These are phyloP conservation scores for Arabis hirsuta DNA, from an alignment of 345 rosid species.

Conservation along the genomic window DNA sequence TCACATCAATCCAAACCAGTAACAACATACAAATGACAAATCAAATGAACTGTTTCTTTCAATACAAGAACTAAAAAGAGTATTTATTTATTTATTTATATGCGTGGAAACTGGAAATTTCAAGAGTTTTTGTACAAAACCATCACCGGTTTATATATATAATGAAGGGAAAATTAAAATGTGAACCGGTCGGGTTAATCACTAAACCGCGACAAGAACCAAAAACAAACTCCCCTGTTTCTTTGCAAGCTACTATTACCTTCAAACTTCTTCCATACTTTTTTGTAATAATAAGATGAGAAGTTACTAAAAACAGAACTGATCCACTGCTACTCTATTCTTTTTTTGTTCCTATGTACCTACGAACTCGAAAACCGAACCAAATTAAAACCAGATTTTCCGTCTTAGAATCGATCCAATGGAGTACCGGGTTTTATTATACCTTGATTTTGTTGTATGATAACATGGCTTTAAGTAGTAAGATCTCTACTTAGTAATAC, in stretches of 20 bases:
- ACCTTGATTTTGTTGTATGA: constrained; percentile 35
- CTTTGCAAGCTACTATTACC: constrained; percentile 8
- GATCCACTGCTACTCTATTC: constrained; percentile 23
- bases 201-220: constrained; percentile 41
- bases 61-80: not conserved
- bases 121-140: constrained; percentile 32
- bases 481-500: constrained; percentile 40
- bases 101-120: constrained; percentile 39
- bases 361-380: not conserved
- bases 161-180: constrained; percentile 1
- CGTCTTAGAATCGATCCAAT: not conserved
- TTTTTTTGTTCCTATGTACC: constrained; percentile 33
- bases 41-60: not conserved
- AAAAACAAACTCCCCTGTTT: constrained; percentile 30
- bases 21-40: not conserved
- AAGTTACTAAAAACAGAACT: constrained; percentile 29
- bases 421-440: not conserved
- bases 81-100: constrained; percentile 19
- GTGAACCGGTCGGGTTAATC: constrained; percentile 35
- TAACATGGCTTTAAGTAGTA: constrained; percentile 6
- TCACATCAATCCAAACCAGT: constrained; percentile 3
- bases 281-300: constrained; percentile 40
- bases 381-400: constrained; percentile 5
- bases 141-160: constrained; percentile 14
- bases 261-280: constrained; percentile 46